Base-by-base conservation (phyloP, 2,329 filamentous ascomycete species). In the Neopestalotiopsis sp. region DNA sequence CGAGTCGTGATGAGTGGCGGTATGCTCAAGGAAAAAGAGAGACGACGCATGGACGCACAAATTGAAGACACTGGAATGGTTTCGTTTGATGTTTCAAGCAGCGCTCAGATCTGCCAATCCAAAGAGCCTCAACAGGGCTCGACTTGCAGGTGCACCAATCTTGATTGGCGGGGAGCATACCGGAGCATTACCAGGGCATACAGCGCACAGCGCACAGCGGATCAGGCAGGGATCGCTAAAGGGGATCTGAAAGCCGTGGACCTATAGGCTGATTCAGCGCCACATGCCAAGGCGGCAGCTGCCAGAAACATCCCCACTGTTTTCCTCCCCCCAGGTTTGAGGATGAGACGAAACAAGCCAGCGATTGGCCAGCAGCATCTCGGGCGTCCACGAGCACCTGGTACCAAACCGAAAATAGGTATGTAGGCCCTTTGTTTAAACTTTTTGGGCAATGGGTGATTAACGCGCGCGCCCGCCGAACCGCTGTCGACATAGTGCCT, bases 21-120 rank as follows among this genome's bases (percentile, higher is more conserved):
- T 59, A 30, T 14, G 57, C 24, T 24, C 30, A 28, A 58, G 17
- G 30, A 61, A 32, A 17, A 12, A 34, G 14, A 13, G n/a, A 45
- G 32, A 38, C 6, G 34, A 38, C 59, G 59, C 49, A 38, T 66
- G 49, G 64, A 57, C 28, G 65, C n/a, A 52, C 38, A 61, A 24
- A 52, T 62, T 60, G 61, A 45, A 65, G 42, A 68, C 59, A 64
- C n/a, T 20, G 45, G 45, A 17, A 52, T 52, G 45, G 45, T 70
- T 70, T 69, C 65, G 69, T 70, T 70, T 69, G 67, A n/a, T 66
- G 69, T 70, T 70, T 70, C 69, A 70, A 65, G 32, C 45, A 64
- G 49, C 45, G 56, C 58, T 34, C 49, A 61, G 45, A 62, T 52
- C 24, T 61, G 32, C 69, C 68, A 67, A 67, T 69, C 68, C 58